Evolutionary conservation across 768 basidiomycete genomes (phyloP).

Genomic region (Auriscalpium orientale): DNA sequence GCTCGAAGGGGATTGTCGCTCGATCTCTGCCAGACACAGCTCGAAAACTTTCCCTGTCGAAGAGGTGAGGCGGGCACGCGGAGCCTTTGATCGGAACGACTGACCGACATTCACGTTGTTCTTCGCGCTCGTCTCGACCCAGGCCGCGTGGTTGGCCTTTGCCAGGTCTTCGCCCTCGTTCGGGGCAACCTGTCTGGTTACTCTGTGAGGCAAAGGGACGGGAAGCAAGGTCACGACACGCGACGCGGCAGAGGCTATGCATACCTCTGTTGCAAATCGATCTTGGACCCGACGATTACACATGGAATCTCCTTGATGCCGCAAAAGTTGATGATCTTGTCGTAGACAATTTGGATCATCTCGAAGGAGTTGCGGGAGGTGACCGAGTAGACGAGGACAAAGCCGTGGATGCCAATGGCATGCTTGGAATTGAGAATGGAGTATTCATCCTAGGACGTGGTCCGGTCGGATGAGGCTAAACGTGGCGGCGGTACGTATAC

Average conservation of each 20-base stretch:
- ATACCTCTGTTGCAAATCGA: constrained; percentile 71
- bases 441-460: constrained; percentile 73
- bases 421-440: constrained; percentile 90
- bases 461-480: constrained; percentile 2
- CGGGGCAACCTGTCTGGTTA: constrained; percentile 63
- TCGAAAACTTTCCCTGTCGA: constrained; percentile 74
- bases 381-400: constrained; percentile 93
- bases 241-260: constrained; percentile 19
- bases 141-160: constrained; percentile 62
- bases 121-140: constrained; percentile 87
- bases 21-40: constrained; percentile 75
- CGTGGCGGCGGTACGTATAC: constrained; percentile 17
- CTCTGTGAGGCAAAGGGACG: constrained; percentile 7
- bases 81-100: constrained; percentile 29
- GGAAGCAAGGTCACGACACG: not conserved
- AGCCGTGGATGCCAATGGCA: constrained; percentile 96
- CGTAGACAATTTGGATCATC: constrained; percentile 88
- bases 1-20: constrained; percentile 57
- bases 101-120: constrained; percentile 79
- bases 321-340: constrained; percentile 86
- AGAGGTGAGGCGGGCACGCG: constrained; percentile 1
- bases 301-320: constrained; percentile 82
- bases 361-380: constrained; percentile 85
- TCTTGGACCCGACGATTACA: constrained; percentile 91
- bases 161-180: constrained; percentile 75